These are phyloP conservation scores for Arxiozyma telluris DNA, from an alignment of 1,139 yeast genomes.

Conservation along the genomic window DNA sequence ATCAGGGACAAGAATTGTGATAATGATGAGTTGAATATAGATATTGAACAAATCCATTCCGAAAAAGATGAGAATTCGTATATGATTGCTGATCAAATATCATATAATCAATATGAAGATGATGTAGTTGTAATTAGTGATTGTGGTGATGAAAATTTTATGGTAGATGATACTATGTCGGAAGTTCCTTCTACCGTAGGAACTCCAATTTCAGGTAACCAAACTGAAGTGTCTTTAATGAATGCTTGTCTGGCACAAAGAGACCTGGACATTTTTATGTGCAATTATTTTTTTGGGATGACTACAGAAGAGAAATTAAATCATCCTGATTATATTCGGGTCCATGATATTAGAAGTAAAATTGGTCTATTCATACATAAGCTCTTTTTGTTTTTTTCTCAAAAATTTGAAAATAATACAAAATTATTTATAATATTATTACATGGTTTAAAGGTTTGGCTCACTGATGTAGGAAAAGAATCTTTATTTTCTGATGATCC, in stretches of 20 bases:
- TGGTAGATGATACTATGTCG: constrained; percentile 18
- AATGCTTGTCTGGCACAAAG: constrained; percentile 34
- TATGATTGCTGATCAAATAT: constrained; percentile 10
- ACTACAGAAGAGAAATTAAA: constrained; percentile 39
- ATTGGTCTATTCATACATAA: constrained; percentile 65
- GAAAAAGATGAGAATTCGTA: constrained; percentile 8
- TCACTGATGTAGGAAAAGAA: constrained; percentile 75
- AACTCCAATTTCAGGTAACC: not conserved
- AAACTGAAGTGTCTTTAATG: not conserved
- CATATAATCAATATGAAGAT: constrained; percentile 30
- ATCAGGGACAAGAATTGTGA: constrained; percentile 25
- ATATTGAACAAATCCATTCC: constrained; percentile 29
- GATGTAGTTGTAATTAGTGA: constrained; percentile 34
- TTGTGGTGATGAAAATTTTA: constrained; percentile 23
- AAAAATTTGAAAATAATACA: constrained; percentile 58
- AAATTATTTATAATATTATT: constrained; percentile 59
- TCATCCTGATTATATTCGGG: constrained; percentile 45
- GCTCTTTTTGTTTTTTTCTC: constrained; percentile 41
- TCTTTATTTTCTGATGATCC: constrained; percentile 51
- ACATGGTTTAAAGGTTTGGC: constrained; percentile 67
- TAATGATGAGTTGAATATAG: constrained; percentile 23
- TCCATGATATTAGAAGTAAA: constrained; percentile 53
- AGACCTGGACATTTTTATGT: constrained; percentile 36
- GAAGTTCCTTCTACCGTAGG: not conserved
- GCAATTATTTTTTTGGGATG: constrained; percentile 41